A percentile compares a stretch with the other conserved stretches of the same genome.
Evolutionary conservation across 345 rosid species (phyloP).

Genomic region (Noccaea bulbosa): DNA sequence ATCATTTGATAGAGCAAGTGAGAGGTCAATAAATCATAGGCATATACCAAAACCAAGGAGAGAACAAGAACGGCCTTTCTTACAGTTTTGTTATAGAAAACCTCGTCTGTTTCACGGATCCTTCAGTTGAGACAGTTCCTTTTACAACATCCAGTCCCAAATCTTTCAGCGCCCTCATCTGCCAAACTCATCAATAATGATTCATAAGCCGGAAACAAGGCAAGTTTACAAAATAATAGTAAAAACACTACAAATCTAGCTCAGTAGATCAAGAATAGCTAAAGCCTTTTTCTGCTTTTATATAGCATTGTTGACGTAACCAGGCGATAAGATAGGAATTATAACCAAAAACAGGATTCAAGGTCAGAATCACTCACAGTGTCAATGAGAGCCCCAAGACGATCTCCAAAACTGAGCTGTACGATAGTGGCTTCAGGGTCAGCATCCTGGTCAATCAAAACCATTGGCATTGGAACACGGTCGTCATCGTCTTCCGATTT

Average conservation of each 20-base stretch:
- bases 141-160: constrained; percentile 87
- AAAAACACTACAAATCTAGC: constrained; percentile 3
- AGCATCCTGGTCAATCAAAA: constrained; percentile 87
- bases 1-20: background rate
- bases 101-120: constrained; percentile 76
- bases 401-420: constrained; percentile 94
- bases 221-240: constrained; percentile 13
- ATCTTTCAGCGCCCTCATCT: constrained; percentile 88
- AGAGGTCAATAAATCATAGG: constrained; percentile 11
- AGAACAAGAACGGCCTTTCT: constrained; percentile 42
- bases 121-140: constrained; percentile 82
- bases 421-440: constrained; percentile 84
- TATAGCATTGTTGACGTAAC: too few species aligned
- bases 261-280: background rate
- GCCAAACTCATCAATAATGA: constrained; percentile 26
- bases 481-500: constrained; percentile 55
- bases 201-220: constrained; percentile 18
- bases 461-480: constrained; percentile 49
- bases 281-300: background rate
- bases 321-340: background rate
- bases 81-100: constrained; percentile 74
- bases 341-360: constrained; percentile 9
- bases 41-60: constrained; percentile 9
- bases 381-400: constrained; percentile 94
- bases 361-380: constrained; percentile 53